Conservation (phyloP, 495 filamentous ascomycete species). For the Penicillium verhagenii region DNA sequence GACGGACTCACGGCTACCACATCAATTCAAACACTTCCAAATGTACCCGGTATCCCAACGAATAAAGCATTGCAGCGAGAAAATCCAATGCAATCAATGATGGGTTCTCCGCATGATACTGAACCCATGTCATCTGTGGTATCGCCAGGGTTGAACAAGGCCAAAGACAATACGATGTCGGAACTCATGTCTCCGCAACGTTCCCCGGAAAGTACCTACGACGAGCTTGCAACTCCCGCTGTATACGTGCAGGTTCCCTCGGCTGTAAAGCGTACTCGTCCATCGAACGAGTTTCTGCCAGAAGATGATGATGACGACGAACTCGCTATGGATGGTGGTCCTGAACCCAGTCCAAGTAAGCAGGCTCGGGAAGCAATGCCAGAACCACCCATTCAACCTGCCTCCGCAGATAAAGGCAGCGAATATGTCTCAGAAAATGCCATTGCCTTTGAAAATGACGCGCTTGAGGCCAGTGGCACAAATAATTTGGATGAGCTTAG, state of each 20-base stretch:
- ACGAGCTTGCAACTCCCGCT: constrained; percentile 31
- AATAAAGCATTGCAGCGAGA: constrained; percentile 21
- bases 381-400: constrained; percentile 22
- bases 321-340: constrained; percentile 18
- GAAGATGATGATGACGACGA: constrained; percentile 35
- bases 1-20: constrained; percentile 1
- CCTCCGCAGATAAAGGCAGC: background rate
- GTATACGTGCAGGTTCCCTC: constrained; percentile 18
- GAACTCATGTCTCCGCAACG: constrained; percentile 16
- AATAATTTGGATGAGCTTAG: background rate
- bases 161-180: constrained; percentile 21
- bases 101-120: constrained; percentile 41
- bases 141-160: constrained; percentile 21
- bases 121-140: constrained; percentile 39
- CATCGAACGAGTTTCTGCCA: constrained; percentile 30
- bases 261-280: constrained; percentile 25
- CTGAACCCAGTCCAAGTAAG: constrained; percentile 5
- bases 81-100: constrained; percentile 26
- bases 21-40: constrained; percentile 4
- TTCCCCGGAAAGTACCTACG: constrained; percentile 22
- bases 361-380: constrained; percentile 23
- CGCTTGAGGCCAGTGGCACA: background rate
- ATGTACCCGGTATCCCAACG: constrained; percentile 6
- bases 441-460: background rate
- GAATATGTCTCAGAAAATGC: constrained; percentile 7